phyloP scores from a whole-genome alignment of 495 filamentous ascomycete species.

The Neurospora sp. region DNA sequence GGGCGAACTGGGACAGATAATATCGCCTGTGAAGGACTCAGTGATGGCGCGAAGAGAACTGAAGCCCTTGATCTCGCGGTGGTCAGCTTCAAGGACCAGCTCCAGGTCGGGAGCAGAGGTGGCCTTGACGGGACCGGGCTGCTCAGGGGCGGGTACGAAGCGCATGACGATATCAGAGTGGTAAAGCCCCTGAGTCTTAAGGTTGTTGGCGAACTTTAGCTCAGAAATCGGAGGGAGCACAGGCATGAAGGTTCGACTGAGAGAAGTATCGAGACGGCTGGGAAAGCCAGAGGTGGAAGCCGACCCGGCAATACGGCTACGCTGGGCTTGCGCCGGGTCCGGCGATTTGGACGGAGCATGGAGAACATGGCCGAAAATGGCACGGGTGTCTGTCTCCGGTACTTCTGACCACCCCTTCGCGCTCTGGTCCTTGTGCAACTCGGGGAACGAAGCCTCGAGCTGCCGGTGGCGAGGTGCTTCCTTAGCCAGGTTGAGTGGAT shows the following conservation, averaged over 20 bases:
- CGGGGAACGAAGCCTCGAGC: neutral
- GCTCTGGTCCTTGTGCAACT: neutral
- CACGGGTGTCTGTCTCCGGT: slow-evolving; percentile 20
- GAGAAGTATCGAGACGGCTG: neutral
- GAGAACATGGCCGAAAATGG: slow-evolving; percentile 33
- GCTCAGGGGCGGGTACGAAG: slow-evolving; percentile 17
- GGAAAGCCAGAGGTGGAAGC: slow-evolving; percentile 11
- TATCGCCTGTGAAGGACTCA: slow-evolving; percentile 8
- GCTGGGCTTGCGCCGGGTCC: neutral
- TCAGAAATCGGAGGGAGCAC: slow-evolving; percentile 11
- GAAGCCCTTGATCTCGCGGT: slow-evolving; percentile 14
- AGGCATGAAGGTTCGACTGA: slow-evolving; percentile 17
- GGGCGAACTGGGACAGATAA: slow-evolving; percentile 25
- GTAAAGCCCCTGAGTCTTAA: slow-evolving; percentile 13
- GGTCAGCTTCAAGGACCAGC: slow-evolving; percentile 24
- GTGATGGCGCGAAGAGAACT: slow-evolving; percentile 14
- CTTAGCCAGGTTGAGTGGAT: slow-evolving; percentile 2
- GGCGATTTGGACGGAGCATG: slow-evolving; percentile 13
- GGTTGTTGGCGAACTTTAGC: slow-evolving; percentile 12
- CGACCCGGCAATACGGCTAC: slow-evolving; percentile 5
- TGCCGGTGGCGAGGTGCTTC: neutral
- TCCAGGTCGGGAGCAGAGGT: slow-evolving; percentile 23
- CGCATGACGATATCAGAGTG: slow-evolving; percentile 17
- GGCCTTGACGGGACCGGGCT: neutral
- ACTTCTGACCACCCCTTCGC: slow-evolving; percentile 18